Evolutionary conservation across 2,329 filamentous ascomycete species (phyloP).

Genomic region (Fusarium domesticum): DNA sequence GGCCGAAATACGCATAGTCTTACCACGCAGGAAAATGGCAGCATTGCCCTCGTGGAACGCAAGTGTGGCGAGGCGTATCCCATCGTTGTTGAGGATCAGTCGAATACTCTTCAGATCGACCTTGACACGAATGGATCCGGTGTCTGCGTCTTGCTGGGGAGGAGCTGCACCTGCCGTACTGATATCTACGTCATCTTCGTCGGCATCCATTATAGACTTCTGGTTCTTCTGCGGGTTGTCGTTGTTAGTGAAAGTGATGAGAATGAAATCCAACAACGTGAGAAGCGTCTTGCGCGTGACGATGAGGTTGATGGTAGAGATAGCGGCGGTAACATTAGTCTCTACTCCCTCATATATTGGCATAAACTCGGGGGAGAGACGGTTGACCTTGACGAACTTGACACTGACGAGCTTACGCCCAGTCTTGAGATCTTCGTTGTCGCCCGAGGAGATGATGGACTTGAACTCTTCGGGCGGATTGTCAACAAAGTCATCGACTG

Average conservation of each 20-base stretch:
- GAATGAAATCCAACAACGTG: constrained; percentile 88
- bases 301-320: constrained; percentile 94
- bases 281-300: constrained; percentile 91
- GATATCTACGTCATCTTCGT: constrained; percentile 35
- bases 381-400: constrained; percentile 87
- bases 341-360: constrained; percentile 89
- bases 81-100: constrained; percentile 95
- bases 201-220: constrained; percentile 39
- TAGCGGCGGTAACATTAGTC: constrained; percentile 83
- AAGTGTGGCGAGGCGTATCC: constrained; percentile 86
- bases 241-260: constrained; percentile 79
- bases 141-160: constrained; percentile 37
- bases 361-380: constrained; percentile 88
- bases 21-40: constrained; percentile 80
- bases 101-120: constrained; percentile 90
- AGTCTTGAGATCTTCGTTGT: constrained; percentile 67
- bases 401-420: constrained; percentile 81
- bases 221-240: constrained; percentile 41
- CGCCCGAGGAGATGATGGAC: constrained; percentile 87
- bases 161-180: constrained; percentile 36
- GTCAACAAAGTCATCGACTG: constrained; percentile 92
- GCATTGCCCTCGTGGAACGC: constrained; percentile 91
- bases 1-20: constrained; percentile 82
- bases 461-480: constrained; percentile 88
- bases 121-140: constrained; percentile 86